Base-by-base conservation (phyloP, 2,329 filamentous ascomycete species). In the Ophiostoma populinum region DNA sequence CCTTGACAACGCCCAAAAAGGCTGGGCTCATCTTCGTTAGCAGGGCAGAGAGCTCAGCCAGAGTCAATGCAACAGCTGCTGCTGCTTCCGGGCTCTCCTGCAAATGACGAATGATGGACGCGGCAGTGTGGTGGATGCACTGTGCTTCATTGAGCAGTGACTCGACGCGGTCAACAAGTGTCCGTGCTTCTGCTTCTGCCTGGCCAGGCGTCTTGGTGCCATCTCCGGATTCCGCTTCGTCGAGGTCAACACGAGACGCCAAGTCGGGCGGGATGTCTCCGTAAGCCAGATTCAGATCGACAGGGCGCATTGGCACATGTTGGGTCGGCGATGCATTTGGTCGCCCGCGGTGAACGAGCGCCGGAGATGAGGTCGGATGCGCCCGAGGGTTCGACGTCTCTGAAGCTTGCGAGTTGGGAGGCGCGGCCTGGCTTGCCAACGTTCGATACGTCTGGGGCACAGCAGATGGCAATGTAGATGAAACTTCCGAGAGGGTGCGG, bases 221-320 rank as follows among this genome's bases (percentile, higher is more conserved):
- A 17, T 51, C 48, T 6, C 40, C 33, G 5, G 12, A 15, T 13
- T 11, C 28, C 7, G 9, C 9, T 17, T 3, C 5, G 40, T 65
- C 62, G 30, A 65, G 49, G 49, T 70, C 57, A 47, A 60, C 46
- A 45, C 61, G 51, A 54, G 55, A 36, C 49, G 58, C 51, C 56
- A 82, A 55, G 46, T 85, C 70, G 38, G 80, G 73, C 1, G 80
- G 80, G 0, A 90, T 63, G 35, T 81, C 75, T 40, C 87, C 87
- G 48, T 94, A 95, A 7, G 87, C 87, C 7, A 95, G 64, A 51
- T 93, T 68, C 80, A 92, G 85, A 49, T 94, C 87, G 46, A 93
- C 75, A 37, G 74, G 62, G 45, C 66, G 61, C 29, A 48, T 44
- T 40, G 26, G 21, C 2, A 17, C n/a, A n/a, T n/a, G n/a, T n/a